phyloP scores from a whole-genome alignment of 2,329 filamentous ascomycete genomes.

The Fonsecaea multimorphosa region DNA sequence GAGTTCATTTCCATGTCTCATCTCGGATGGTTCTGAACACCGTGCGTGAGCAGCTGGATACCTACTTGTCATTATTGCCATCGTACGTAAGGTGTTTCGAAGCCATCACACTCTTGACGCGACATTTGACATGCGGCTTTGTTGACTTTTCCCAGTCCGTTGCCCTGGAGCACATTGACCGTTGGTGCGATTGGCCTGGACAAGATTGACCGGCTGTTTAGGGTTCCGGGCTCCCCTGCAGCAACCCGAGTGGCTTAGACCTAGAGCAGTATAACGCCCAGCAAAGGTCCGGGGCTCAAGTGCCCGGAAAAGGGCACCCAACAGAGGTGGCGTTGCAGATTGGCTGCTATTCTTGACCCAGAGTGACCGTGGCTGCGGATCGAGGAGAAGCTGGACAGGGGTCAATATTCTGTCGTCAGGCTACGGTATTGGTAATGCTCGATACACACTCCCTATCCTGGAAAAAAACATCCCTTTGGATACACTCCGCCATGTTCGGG shows the following conservation, averaged over 20 bases:
- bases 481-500: conserved; percentile 1
- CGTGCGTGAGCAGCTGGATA: not conserved
- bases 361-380: conserved; percentile 19
- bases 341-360: conserved; percentile 25
- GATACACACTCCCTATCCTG: conserved; percentile 10
- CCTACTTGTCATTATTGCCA: not conserved
- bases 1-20: not conserved
- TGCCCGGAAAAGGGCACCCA: conserved; percentile 8
- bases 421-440: conserved; percentile 17
- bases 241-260: conserved; percentile 19
- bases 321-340: conserved; percentile 20
- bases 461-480: conserved; percentile 5
- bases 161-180: conserved; percentile 21
- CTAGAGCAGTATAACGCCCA: conserved; percentile 1
- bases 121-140: conserved; percentile 9
- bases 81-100: not conserved
- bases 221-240: conserved; percentile 24
- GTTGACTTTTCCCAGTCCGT: conserved; percentile 15
- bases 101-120: conserved; percentile 4
- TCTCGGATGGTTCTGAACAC: not conserved
- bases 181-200: conserved; percentile 17
- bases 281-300: conserved; percentile 13
- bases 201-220: conserved; percentile 1
- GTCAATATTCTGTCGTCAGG: conserved; percentile 20
- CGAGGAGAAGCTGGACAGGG: conserved; percentile 16